Evolutionary conservation across 1,284 basidiomycete genomes (phyloP).

Genomic region (Marasmius oreades): DNA sequence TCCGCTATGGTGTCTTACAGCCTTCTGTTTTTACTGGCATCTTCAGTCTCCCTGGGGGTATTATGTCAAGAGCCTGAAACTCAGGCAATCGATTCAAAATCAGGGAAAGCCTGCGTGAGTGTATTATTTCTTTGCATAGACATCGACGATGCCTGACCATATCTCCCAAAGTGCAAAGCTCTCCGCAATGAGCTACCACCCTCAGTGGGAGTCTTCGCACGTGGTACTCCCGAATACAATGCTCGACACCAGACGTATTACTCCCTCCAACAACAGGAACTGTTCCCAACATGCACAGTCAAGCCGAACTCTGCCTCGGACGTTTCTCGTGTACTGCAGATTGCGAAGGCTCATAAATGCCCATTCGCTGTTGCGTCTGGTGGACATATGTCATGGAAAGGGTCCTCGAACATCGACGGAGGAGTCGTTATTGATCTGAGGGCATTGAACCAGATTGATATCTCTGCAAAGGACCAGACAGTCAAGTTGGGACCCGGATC

Average conservation of each 20-base stretch:
- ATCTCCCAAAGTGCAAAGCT: too few relatives aligned
- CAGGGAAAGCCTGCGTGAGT: too few relatives aligned
- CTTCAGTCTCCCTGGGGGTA: too few relatives aligned
- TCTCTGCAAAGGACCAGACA: not conserved
- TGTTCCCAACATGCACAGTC: not conserved
- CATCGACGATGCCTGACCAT: too few relatives aligned
- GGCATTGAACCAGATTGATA: not conserved
- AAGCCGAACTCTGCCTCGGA: not conserved
- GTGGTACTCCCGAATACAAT: too few relatives aligned
- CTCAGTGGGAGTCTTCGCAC: too few relatives aligned
- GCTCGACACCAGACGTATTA: not conserved
- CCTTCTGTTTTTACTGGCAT: too few relatives aligned
- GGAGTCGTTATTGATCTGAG: not conserved
- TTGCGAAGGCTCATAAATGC: not conserved
- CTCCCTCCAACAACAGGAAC: not conserved
- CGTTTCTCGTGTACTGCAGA: not conserved
- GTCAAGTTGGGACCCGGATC: not conserved
- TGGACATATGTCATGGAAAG: not conserved
- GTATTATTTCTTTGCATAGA: too few relatives aligned
- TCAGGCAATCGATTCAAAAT: too few relatives aligned
- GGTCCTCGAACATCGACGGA: not conserved
- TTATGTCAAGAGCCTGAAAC: too few relatives aligned
- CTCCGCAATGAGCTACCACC: too few relatives aligned
- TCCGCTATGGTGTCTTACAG: too few relatives aligned
- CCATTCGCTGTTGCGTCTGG: not conserved